A percentile compares a stretch with the other conserved stretches of the same genome.
phyloP scores from a whole-genome alignment of 1,284 basidiomycete genomes.

The Lentinula novae-zelandiae region DNA sequence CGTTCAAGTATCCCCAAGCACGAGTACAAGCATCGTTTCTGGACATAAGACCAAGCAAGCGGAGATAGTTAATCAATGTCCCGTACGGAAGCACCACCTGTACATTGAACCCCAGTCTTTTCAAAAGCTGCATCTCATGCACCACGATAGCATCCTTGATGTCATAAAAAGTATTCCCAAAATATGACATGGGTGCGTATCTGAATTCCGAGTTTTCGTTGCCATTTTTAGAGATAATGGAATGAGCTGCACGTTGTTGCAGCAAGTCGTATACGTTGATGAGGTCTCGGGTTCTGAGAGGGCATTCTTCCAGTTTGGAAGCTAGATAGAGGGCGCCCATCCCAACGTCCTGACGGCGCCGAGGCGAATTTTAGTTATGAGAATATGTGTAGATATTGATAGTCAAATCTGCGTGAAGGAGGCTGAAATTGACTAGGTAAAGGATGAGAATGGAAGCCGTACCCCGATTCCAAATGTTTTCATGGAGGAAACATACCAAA shows the following conservation, averaged over 20 bases:
- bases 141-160: slow-evolving; percentile 89
- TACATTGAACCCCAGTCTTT: slow-evolving; percentile 88
- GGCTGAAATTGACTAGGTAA: slow-evolving; percentile 9
- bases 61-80: slow-evolving; percentile 92
- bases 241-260: slow-evolving; percentile 57
- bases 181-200: slow-evolving; percentile 84
- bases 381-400: not conserved
- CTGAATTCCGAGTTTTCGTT: slow-evolving; percentile 46
- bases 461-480: slow-evolving; percentile 90
- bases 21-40: slow-evolving; percentile 61
- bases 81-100: slow-evolving; percentile 91
- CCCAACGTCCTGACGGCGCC: slow-evolving; percentile 69
- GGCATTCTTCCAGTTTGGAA: slow-evolving; percentile 94
- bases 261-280: slow-evolving; percentile 94
- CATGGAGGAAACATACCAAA: slow-evolving; percentile 96
- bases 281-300: slow-evolving; percentile 87
- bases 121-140: slow-evolving; percentile 96
- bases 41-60: slow-evolving; percentile 79
- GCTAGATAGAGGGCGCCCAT: slow-evolving; percentile 94
- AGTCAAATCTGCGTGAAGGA: not conserved
- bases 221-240: slow-evolving; percentile 25
- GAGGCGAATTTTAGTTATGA: not conserved
- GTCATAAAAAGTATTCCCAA: slow-evolving; percentile 80
- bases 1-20: slow-evolving; percentile 90
- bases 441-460: slow-evolving; percentile 26